These are phyloP conservation scores for Neonothopanus nambi DNA, from an alignment of 1,284 basidiomycete genomes.

Conservation along the genomic window DNA sequence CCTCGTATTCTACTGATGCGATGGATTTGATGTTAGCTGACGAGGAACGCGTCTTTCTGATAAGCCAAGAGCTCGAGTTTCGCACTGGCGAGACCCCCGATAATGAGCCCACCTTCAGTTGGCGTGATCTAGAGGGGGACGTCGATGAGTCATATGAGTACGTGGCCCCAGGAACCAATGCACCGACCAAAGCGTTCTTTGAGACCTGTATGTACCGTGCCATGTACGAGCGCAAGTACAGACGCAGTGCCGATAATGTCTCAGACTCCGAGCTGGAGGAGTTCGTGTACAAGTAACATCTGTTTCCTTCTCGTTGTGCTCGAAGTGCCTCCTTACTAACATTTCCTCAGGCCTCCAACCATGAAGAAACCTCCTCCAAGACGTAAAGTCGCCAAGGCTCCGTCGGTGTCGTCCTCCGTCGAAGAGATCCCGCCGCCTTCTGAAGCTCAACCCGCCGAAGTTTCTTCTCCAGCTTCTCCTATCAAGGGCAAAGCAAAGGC, in stretches of 20 bases:
- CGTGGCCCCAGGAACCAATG: constrained; percentile 77
- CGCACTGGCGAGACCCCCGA: constrained; percentile 69
- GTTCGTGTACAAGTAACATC: constrained; percentile 75
- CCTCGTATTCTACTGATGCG: constrained; percentile 1
- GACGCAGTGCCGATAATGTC: constrained; percentile 67
- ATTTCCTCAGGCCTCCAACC: constrained; percentile 35
- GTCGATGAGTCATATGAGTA: constrained; percentile 84
- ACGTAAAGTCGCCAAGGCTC: constrained; percentile 24
- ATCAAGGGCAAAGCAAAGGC: constrained; percentile 15
- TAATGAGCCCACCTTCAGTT: constrained; percentile 81
- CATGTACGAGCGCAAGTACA: constrained; percentile 91
- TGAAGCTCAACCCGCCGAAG: neutral
- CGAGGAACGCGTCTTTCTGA: constrained; percentile 89
- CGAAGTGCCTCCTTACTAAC: neutral
- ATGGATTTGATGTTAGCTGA: constrained; percentile 56
- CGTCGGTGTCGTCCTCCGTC: constrained; percentile 16
- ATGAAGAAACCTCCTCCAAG: constrained; percentile 22
- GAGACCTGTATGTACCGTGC: constrained; percentile 94
- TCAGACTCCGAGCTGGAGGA: constrained; percentile 70
- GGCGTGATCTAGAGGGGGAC: constrained; percentile 88
- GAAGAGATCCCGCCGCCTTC: constrained; percentile 7
- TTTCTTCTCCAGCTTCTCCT: neutral
- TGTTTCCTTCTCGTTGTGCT: neutral
- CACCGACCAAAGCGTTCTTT: constrained; percentile 84
- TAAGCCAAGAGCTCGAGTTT: constrained; percentile 88